Evolutionary conservation across 139 green algal genomes (phyloP), one percentile per base, ranked within the genome.

Genomic region (Chlamydomonas sphaeroides): DNA sequence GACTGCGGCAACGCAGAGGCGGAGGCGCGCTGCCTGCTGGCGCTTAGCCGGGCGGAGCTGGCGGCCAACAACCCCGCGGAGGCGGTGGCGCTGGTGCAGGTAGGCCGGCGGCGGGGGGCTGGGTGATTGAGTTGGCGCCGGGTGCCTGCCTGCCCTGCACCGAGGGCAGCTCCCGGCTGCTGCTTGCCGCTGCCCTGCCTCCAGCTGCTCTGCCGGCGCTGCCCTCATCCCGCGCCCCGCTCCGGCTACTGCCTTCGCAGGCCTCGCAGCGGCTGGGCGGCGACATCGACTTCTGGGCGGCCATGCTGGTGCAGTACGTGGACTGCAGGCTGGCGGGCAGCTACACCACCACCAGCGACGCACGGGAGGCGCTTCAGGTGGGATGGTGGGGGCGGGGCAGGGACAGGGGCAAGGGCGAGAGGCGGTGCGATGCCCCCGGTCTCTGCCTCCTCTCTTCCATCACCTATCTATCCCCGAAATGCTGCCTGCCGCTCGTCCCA

Each of bases 231-330:
- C 45, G 45, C 45, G 14, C 45, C 14, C 45, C 14, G 45, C 45
- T 51, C 45, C 49, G 21, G 18, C 49, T 18, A 3, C 6, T 56
- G 6, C 49, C 25, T n/a, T 15, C 42, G 1, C 72, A 80, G 72
- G 57, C 72, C 32, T 74, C 83, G 7, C 83, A 87, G 68, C 62
- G 59, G 5, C n/a, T 83, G 5, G 82, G 82, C 42, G 85, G 86
- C 21, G 86, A 89, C 75, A 85, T 85, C 36, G 80, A 87, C 62
- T 89, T 89, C 38, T 89, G 86, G 86, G 80, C 74, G 30, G 79
- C 84, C 17, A 69, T 78, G 48, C 68, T 88, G 61, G 65, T 75
- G 17, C 39, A 76, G 18, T 89, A 89, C 49, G 80, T 84, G 33
- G 74, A 89, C 23, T 87, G 80, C 62, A 68, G 80, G 28, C 76